Evolutionary conservation across 495 filamentous ascomycete genomes (phyloP), one percentile per base, ranked within the genome.

Genomic region (Terfezia boudieri): DNA sequence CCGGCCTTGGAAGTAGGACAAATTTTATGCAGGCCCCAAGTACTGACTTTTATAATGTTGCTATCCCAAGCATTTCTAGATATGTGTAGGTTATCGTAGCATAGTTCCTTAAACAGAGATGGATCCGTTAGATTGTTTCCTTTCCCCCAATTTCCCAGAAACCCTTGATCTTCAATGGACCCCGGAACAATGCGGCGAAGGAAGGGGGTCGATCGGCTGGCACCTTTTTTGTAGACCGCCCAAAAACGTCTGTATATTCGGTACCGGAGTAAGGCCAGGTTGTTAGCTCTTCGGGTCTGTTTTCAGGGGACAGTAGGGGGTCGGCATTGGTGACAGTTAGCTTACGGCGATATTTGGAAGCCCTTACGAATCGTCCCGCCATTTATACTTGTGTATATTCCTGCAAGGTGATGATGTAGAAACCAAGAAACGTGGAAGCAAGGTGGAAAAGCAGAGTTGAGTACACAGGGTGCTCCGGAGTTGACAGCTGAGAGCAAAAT

Each of bases 11-110:
- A 49, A 49, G 8, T 56, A 55, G 63, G 51, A 17, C 11, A 50
- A 52, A 11, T 23, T 35, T 61, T 70, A 59, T 68, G 66, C 57
- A 57, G 43, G 46, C 38, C 43, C 16, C 9, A 22, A 12, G n/a
- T 51, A 58, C 60, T 32, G 22, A 90, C 88, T 77, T 96, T 96
- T 69, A 96, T 74, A 53, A 98, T 74, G 70, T 98, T 98, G 67
- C 85, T 94, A 69, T 98, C 90, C 89, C 90, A 98, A 53, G 92
- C 89, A 79, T 98, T 98, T 68, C 79, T 80, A 57, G 89, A 94
- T 68, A 98, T 82, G 60, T 74, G 77, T 61, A 96, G 74, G 67
- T 96, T 96, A 72, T 98, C 92, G 68, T 94, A 96, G 73, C 86
- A 94, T 84, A 82, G 78, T 65, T 86, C 82, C 77, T 84, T 53